Conservation (phyloP, 768 basidiomycete genomes). For the Russula abietina region DNA sequence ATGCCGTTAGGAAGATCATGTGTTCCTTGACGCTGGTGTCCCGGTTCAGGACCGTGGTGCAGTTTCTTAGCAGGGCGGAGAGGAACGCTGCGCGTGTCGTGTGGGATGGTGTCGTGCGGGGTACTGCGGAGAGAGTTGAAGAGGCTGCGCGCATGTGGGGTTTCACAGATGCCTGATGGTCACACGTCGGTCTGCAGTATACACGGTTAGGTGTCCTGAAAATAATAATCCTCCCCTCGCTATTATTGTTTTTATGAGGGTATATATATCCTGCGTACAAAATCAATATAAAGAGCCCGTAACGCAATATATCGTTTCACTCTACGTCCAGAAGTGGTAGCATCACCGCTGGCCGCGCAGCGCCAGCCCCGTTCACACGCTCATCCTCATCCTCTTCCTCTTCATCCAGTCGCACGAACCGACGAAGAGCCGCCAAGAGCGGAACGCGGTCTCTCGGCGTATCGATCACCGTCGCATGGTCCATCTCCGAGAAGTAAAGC, state of each 20-base stretch:
- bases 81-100: constrained; percentile 42
- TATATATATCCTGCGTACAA: neutral
- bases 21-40: constrained; percentile 45
- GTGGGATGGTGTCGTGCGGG: constrained; percentile 10
- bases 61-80: constrained; percentile 58
- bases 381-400: no score
- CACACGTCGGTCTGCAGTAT: neutral
- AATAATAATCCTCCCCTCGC: neutral
- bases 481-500: constrained; percentile 35
- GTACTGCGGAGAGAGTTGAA: neutral
- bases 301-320: neutral
- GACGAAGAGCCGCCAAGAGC: constrained; percentile 31
- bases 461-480: constrained; percentile 41
- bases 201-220: neutral
- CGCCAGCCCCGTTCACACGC: neutral
- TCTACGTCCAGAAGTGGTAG: neutral
- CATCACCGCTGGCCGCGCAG: neutral
- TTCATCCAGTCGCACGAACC: constrained; percentile 29
- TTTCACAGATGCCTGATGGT: neutral
- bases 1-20: constrained; percentile 39
- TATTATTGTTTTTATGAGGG: neutral
- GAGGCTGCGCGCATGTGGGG: constrained; percentile 13
- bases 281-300: neutral
- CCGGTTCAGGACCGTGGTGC: constrained; percentile 55
- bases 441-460: constrained; percentile 27